Evolutionary conservation across 352 stramenopile species (phyloP), one percentile per base, ranked within the genome.

Genomic region (Globisporangium recalcitrans): DNA sequence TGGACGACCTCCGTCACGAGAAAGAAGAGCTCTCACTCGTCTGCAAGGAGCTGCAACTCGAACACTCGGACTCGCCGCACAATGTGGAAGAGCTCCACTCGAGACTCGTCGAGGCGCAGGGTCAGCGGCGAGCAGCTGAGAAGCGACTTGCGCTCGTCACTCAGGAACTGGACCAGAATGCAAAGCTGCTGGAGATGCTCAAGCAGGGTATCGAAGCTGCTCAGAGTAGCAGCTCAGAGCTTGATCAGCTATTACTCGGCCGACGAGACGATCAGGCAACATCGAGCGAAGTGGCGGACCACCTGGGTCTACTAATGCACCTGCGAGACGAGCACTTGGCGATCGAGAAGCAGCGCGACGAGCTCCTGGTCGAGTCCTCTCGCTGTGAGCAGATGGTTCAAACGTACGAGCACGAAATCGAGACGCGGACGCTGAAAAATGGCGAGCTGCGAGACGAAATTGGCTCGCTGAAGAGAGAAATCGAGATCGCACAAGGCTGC

Each of bases 31-130:
- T 76, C 9, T 34, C 64, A 9, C 64, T 84, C 29, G 69, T 70
- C 19, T 72, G 70, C 63, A 67, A 77, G 9, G 80, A 87, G 63
- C 64, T 89, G 49, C 68, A 78, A 52, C 63, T 70, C 5, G 82
- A 90, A 27, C 71, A 87, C 42, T 53, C 63, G 14, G 80, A 89
- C 58, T 53, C 82, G 2, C 61, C 74, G 13, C 67, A 71, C 4
- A 73, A 89, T 32, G 67, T 72, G 1, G 78, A 90, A 6, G 78
- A 88, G 52, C 65, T 91, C 19, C 82, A 90, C 52, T 59, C 66
- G 19, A 69, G 74, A 11, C 69, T 90, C 8, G 74, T 89, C 19
- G 72, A 76, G 7, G 71, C 73, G 1, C 73, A 89, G 55, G 58
- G 69, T 1, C 71, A 88, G 55, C 65, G 70, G 11, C 60, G 47